A percentile compares a stretch with the other conserved stretches of the same genome.
Evolutionary conservation across 1,139 yeast genomes (phyloP).

Genomic region (Wickerhamomyces sp.): DNA sequence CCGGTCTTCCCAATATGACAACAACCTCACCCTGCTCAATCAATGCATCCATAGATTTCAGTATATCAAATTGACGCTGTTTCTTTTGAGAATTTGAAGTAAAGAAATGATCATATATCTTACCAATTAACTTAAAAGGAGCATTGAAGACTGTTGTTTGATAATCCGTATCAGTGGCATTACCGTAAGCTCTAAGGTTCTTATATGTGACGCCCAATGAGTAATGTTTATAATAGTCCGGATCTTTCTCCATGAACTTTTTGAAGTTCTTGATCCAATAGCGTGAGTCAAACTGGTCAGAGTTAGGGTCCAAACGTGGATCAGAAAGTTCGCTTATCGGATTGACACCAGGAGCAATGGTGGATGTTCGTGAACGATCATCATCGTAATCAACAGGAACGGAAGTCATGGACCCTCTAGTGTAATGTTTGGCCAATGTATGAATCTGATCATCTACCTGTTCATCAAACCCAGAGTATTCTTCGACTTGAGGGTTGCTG

Average conservation of each 20-base stretch:
- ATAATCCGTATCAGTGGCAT: conserved; percentile 73
- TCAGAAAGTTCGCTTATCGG: conserved; percentile 35
- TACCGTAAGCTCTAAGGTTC: conserved; percentile 66
- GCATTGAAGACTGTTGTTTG: conserved; percentile 66
- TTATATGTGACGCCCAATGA: conserved; percentile 66
- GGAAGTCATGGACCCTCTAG: conserved; percentile 1
- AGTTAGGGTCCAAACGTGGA: conserved; percentile 46
- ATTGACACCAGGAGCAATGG: conserved; percentile 21
- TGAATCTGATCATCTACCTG: not conserved
- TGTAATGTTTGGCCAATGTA: conserved; percentile 7
- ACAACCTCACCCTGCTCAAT: conserved; percentile 68
- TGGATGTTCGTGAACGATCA: conserved; percentile 15
- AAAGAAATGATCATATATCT: conserved; percentile 15
- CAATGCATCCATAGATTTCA: conserved; percentile 60
- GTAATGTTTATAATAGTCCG: conserved; percentile 59
- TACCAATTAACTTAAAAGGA: conserved; percentile 24
- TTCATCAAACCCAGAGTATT: not conserved
- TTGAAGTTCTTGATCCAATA: conserved; percentile 73
- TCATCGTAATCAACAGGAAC: not conserved
- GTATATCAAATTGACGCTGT: conserved; percentile 43
- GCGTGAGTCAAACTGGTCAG: conserved; percentile 55
- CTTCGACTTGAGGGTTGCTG: no score
- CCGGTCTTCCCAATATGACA: conserved; percentile 78
- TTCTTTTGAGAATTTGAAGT: conserved; percentile 22
- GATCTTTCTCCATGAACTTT: conserved; percentile 48